phyloP scores from a whole-genome alignment of 2,329 filamentous ascomycete genomes.

The Arthrinium phaeospermum region DNA sequence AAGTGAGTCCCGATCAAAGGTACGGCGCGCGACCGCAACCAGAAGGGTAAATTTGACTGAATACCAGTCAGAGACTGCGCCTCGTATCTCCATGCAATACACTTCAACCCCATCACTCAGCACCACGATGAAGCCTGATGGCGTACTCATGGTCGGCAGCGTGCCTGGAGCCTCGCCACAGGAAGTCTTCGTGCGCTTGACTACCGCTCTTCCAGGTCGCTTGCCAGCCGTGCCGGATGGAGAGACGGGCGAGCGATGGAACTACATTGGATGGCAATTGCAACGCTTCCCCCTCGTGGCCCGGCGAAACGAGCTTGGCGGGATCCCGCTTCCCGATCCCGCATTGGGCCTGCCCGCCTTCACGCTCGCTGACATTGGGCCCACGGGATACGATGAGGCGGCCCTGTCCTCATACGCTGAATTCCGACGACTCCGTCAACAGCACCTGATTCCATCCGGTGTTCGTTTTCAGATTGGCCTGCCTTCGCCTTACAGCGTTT shows the following conservation, averaged over 20 bases:
- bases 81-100: too few species aligned
- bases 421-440: slow-evolving; percentile 32
- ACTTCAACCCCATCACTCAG: not conserved
- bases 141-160: slow-evolving; percentile 36
- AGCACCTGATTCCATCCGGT: slow-evolving; percentile 25
- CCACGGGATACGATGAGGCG: slow-evolving; percentile 31
- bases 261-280: slow-evolving; percentile 33
- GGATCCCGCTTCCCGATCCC: slow-evolving; percentile 25
- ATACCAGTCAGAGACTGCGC: too few species aligned
- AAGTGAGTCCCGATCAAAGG: too few species aligned
- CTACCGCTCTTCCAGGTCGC: slow-evolving; percentile 29
- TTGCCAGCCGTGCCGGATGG: slow-evolving; percentile 32
- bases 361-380: slow-evolving; percentile 30
- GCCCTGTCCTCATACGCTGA: slow-evolving; percentile 32
- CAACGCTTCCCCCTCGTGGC: slow-evolving; percentile 28
- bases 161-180: slow-evolving; percentile 30
- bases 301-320: slow-evolving; percentile 29
- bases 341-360: not conserved
- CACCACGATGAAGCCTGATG: slow-evolving; percentile 29
- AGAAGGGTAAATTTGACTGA: too few species aligned
- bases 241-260: slow-evolving; percentile 32
- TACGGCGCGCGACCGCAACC: too few species aligned
- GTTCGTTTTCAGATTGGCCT: not conserved
- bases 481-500: not conserved
- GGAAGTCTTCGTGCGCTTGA: slow-evolving; percentile 31